Evolutionary conservation across 257 asterid species (phyloP).

Genomic region (Forsythia viridissima): DNA sequence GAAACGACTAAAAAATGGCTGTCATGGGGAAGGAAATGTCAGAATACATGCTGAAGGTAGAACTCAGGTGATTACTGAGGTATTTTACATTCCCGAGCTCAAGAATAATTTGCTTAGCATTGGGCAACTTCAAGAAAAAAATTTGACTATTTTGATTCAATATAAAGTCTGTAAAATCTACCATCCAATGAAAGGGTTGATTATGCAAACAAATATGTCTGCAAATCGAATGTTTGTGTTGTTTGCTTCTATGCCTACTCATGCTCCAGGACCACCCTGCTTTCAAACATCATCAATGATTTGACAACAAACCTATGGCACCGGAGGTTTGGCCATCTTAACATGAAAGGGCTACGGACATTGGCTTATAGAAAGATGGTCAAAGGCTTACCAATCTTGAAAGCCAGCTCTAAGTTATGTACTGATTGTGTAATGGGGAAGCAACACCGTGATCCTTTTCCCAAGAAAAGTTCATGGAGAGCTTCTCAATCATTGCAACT

Average conservation of each 20-base stretch:
- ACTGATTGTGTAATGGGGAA: neutral
- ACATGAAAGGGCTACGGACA: neutral
- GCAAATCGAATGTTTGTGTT: neutral
- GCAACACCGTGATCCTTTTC: neutral
- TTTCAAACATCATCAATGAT: neutral
- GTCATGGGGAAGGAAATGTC: neutral
- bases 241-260: neutral
- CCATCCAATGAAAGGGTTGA: neutral
- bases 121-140: too few species aligned
- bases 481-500: neutral
- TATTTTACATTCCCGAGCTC: too few species aligned
- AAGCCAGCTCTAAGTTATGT: neutral
- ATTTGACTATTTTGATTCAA: too few species aligned
- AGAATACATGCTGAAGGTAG: neutral
- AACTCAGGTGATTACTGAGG: neutral
- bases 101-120: too few species aligned
- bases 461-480: slow-evolving; percentile 2
- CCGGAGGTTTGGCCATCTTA: neutral
- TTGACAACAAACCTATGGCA: neutral
- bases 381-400: neutral
- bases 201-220: slow-evolving; percentile 4
- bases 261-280: neutral
- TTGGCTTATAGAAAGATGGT: neutral
- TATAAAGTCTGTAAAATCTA: neutral
- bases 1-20: neutral